Percentiles rank a stretch among this genome's conserved stretches.
Evolutionary conservation across 257 asterid genomes (phyloP).

Genomic region (Plectranthus barbatus): DNA sequence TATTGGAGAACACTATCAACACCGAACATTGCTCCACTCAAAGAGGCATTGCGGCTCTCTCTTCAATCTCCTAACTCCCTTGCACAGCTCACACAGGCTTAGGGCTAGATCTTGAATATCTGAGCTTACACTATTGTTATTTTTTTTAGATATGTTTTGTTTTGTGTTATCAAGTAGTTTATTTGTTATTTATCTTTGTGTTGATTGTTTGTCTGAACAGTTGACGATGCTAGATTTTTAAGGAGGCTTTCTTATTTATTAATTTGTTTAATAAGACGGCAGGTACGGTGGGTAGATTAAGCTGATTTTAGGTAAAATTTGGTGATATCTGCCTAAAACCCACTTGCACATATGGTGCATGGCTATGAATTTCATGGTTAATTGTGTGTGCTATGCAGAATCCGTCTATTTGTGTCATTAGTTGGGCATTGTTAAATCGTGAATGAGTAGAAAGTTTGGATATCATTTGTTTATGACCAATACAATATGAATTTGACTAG

Average conservation of each 20-base stretch:
- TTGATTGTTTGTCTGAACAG: background rate
- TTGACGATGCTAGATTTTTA: background rate
- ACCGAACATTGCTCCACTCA: background rate
- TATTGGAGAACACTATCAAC: too few species aligned
- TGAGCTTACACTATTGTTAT: background rate
- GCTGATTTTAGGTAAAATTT: background rate
- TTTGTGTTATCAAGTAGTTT: background rate
- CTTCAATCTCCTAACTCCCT: background rate
- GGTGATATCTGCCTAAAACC: background rate
- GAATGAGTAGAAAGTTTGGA: background rate
- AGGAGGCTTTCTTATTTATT: background rate
- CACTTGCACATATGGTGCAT: background rate
- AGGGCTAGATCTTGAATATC: slow-evolving; percentile 13
- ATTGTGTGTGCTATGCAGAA: background rate
- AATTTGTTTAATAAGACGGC: background rate
- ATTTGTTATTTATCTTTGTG: background rate
- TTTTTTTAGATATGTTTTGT: background rate
- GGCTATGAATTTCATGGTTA: background rate
- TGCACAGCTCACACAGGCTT: slow-evolving; percentile 9
- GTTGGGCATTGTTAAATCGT: background rate
- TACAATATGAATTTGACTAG: background rate
- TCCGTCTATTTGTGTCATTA: background rate
- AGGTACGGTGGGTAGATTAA: background rate
- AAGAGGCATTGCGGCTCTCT: background rate
- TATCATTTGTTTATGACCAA: background rate